phyloP scores from a whole-genome alignment of 352 stramenopile genomes.

The Globisporangium middletonii region DNA sequence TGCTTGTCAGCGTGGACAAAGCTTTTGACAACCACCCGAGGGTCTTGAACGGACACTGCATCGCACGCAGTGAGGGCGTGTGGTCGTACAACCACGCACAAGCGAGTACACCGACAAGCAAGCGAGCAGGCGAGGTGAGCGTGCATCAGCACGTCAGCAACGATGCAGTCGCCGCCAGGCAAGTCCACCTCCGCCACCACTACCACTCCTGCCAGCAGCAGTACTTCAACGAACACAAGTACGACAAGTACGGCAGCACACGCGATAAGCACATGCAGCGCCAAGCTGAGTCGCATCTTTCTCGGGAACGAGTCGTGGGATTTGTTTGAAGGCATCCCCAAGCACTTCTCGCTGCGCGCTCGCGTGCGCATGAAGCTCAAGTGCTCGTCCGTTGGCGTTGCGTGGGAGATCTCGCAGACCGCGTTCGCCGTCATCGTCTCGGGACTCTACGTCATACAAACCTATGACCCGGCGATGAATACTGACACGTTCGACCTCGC shows the following conservation, averaged over 20 bases:
- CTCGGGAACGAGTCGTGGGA: conserved; percentile 23
- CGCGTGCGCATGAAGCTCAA: conserved; percentile 58
- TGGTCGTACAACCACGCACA: too few species aligned
- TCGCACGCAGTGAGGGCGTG: too few species aligned
- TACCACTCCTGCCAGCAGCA: background rate
- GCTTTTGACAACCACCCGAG: too few species aligned
- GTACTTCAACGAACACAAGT: background rate
- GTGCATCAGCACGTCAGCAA: too few species aligned
- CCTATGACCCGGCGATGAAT: conserved; percentile 25
- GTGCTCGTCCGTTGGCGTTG: conserved; percentile 35
- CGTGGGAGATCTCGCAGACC: conserved; percentile 61
- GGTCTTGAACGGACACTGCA: too few species aligned
- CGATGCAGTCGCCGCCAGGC: too few species aligned
- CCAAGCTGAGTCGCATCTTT: conserved; percentile 6
- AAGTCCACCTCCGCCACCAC: too few species aligned
- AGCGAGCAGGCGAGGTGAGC: too few species aligned
- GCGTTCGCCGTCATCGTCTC: conserved; percentile 46
- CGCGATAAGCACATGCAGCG: background rate
- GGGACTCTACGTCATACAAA: conserved; percentile 43
- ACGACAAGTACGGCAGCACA: background rate
- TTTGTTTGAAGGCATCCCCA: conserved; percentile 44
- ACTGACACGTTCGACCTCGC: conserved; percentile 28
- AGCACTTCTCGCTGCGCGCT: conserved; percentile 41
- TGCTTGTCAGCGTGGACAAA: too few species aligned
- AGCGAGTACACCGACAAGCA: too few species aligned